Evolutionary conservation across 768 basidiomycete species (phyloP).

Genomic region (Zangia roseola): DNA sequence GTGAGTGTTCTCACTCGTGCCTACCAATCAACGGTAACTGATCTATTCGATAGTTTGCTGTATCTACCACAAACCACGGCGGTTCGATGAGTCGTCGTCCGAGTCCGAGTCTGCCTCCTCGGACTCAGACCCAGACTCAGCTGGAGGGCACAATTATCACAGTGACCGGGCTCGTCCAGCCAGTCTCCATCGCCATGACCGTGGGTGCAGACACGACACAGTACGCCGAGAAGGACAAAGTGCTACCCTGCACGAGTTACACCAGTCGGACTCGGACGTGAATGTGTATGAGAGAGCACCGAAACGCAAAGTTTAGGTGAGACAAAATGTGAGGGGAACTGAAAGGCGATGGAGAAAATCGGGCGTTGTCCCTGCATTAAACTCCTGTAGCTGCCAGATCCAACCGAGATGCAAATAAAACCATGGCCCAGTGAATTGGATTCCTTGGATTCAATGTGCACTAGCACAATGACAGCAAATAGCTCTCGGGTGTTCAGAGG

Average conservation of each 20-base stretch:
- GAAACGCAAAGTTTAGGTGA: slow-evolving; percentile 22
- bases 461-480: no score
- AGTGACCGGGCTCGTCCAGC: slow-evolving; percentile 13
- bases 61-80: slow-evolving; percentile 83
- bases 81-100: slow-evolving; percentile 81
- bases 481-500: no score
- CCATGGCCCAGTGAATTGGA: no score
- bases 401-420: no score
- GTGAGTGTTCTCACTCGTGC: slow-evolving; percentile 44
- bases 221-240: slow-evolving; percentile 7
- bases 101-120: slow-evolving; percentile 53
- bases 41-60: slow-evolving; percentile 72
- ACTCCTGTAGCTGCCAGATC: no score
- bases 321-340: background rate
- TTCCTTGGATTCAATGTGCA: no score
- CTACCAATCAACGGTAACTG: no score
- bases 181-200: slow-evolving; percentile 7
- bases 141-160: background rate
- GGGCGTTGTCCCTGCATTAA: no score
- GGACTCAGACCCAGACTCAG: slow-evolving; percentile 20
- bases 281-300: slow-evolving; percentile 53
- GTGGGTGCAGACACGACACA: background rate
- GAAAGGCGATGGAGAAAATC: no score
- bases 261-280: slow-evolving; percentile 24
- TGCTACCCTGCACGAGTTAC: slow-evolving; percentile 18